Base-by-base conservation (phyloP, 345 rosid genomes). In the Pelargonium nanum region DNA sequence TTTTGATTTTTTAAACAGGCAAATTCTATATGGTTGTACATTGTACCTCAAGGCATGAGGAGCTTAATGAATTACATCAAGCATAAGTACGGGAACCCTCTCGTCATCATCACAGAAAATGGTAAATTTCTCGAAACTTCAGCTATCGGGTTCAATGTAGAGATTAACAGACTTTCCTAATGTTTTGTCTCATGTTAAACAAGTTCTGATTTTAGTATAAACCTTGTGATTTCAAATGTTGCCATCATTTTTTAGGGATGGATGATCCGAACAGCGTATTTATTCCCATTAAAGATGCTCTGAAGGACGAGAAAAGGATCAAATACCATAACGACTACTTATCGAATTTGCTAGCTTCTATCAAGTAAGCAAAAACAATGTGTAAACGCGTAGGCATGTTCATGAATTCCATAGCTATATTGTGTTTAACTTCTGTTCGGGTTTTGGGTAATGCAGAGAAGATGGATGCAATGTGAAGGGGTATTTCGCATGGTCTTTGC, bases 381-480 rank as follows among this genome's bases (percentile, higher is more conserved):
- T 50, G 20, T 57, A 12, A 10, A 4, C 13, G 45, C n/a, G 6
- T 40, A 16, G 13, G 22, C 22, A 4, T 52, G 10, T 13, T 48
- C 4, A 4, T 19, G 22, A 52, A 52, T 6, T 20, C n/a, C 21
- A 9, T 13, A 40, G 48, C 12, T 24, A 34, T 8, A 65, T 24
- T 25, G 57, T 26, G 61, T 19, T 44, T 40, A 53, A 24, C 0
- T 3, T 19, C 17, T 4, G 62, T 19, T 51, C 22, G 32, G 19
- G 32, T 0, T 25, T 24, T 71, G 75, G 44, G 5, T 22, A 22
- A 60, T 66, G 62, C 85, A 87, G 89, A 73, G 95, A 89, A 57
- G 99, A 93, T 70, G 95, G 97, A 2, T 93, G 97, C 77, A 93
- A 93, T 63, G 97, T 93, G 67, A 87, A 84, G 75, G 97, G 96